Conservation (phyloP, 1,284 basidiomycete species). For the Hypsizygus ulmarius region DNA sequence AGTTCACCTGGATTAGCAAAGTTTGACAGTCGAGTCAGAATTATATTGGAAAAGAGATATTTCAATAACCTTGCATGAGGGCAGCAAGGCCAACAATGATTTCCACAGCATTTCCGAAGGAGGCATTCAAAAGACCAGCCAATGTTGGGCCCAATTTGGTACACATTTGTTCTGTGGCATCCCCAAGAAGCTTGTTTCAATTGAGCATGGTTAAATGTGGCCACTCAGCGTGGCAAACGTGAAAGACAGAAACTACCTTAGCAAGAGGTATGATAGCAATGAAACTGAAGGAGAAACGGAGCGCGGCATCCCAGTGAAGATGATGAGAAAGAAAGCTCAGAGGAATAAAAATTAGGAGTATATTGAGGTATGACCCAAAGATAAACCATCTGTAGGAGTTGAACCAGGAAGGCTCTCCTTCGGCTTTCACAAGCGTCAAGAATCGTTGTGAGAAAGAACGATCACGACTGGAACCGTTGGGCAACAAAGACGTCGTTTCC, state of each 20-base stretch:
- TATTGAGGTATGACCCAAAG: constrained; percentile 72
- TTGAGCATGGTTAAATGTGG: constrained; percentile 4
- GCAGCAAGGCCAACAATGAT: constrained; percentile 89
- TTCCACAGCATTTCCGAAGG: constrained; percentile 79
- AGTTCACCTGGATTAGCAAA: constrained; percentile 55
- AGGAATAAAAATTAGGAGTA: constrained; percentile 77
- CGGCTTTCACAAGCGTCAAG: constrained; percentile 46
- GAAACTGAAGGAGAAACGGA: constrained; percentile 84
- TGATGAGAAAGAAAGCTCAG: constrained; percentile 64
- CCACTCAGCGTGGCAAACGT: neutral
- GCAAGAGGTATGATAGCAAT: constrained; percentile 87
- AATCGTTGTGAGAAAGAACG: constrained; percentile 38
- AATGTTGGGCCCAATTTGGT: constrained; percentile 78
- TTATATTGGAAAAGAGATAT: neutral
- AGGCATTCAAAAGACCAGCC: constrained; percentile 84
- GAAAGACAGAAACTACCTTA: constrained; percentile 40
- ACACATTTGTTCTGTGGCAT: constrained; percentile 86
- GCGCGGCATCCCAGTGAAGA: constrained; percentile 74
- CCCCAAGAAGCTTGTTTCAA: constrained; percentile 62
- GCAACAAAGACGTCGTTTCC: constrained; percentile 45
- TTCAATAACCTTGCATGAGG: constrained; percentile 64
- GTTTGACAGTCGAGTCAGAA: constrained; percentile 5
- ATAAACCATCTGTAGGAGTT: constrained; percentile 67
- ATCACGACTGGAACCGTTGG: constrained; percentile 12
- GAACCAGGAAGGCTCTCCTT: constrained; percentile 61